These are phyloP conservation scores for Pichia cephalocereana DNA, from an alignment of 805 yeast genomes.

Conservation along the genomic window DNA sequence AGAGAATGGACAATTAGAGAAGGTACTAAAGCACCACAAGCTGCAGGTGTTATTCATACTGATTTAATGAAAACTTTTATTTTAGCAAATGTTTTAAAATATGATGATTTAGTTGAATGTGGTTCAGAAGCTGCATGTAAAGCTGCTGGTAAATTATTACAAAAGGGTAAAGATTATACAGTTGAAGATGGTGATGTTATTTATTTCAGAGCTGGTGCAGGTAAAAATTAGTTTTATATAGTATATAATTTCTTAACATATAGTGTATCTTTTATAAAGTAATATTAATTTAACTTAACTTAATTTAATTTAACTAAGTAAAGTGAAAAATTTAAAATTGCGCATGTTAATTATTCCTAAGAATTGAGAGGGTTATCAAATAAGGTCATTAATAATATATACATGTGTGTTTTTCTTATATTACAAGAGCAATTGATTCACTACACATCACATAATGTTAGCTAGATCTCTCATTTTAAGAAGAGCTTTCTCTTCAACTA, in stretches of 20 bases:
- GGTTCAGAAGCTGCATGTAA: constrained; percentile 45
- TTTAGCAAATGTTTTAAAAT: constrained; percentile 65
- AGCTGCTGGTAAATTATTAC: constrained; percentile 48
- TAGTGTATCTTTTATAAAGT: neutral
- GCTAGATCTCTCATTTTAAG: neutral
- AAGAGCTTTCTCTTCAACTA: neutral
- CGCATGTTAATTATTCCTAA: too few species aligned
- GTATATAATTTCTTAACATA: too few species aligned
- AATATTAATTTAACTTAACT: neutral
- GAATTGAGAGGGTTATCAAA: too few species aligned
- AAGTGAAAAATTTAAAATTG: too few species aligned
- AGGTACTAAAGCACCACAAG: constrained; percentile 75
- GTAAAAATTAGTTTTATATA: constrained; percentile 40
- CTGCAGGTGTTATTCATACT: constrained; percentile 85
- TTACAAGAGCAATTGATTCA: too few species aligned
- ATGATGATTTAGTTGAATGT: constrained; percentile 45
- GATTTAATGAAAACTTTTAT: constrained; percentile 77
- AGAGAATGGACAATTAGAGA: constrained; percentile 82
- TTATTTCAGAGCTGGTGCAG: constrained; percentile 63
- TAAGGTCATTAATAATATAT: too few species aligned
- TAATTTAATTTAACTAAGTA: neutral
- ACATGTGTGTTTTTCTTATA: too few species aligned
- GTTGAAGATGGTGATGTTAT: constrained; percentile 83
- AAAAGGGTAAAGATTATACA: constrained; percentile 68
- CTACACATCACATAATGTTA: neutral